These are phyloP conservation scores for Lumnitzera racemosa DNA, from an alignment of 345 rosid species.

Conservation along the genomic window DNA sequence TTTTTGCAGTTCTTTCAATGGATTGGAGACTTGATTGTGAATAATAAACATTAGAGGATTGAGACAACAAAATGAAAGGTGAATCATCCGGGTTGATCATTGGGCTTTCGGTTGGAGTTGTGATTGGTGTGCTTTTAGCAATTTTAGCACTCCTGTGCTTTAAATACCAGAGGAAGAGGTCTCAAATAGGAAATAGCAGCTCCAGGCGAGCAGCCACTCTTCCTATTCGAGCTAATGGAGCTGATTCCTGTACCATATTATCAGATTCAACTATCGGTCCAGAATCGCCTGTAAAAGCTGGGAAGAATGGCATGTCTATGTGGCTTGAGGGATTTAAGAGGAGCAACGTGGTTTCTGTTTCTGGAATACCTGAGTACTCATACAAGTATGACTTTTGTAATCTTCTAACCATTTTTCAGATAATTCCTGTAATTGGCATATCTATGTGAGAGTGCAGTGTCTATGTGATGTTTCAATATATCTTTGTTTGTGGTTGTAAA, in stretches of 20 bases:
- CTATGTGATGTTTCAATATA: not conserved
- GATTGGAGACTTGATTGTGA: conserved; percentile 27
- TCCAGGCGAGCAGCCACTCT: conserved; percentile 68
- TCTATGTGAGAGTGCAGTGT: conserved; percentile 3
- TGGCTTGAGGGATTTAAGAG: conserved; percentile 81
- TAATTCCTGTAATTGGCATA: not conserved
- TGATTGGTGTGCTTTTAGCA: conserved; percentile 83
- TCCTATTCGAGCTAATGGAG: conserved; percentile 80
- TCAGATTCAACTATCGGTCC: conserved; percentile 85
- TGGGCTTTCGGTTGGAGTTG: conserved; percentile 87
- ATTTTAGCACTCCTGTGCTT: conserved; percentile 45
- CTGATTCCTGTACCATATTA: conserved; percentile 55
- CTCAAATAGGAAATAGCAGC: conserved; percentile 88
- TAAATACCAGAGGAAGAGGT: conserved; percentile 62
- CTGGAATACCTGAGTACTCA: conserved; percentile 93
- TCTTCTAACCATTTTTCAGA: not conserved
- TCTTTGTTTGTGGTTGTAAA: no score
- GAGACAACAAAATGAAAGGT: conserved; percentile 52
- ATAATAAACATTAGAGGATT: conserved; percentile 5
- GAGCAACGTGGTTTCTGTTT: conserved; percentile 49
- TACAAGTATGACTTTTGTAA: conserved; percentile 49
- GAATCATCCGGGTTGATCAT: conserved; percentile 78
- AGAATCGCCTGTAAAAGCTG: conserved; percentile 78
- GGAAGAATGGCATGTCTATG: conserved; percentile 46
- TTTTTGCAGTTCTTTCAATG: conserved; percentile 21